Evolutionary conservation across 2,329 filamentous ascomycete species (phyloP).

Genomic region (Nemania abortiva): DNA sequence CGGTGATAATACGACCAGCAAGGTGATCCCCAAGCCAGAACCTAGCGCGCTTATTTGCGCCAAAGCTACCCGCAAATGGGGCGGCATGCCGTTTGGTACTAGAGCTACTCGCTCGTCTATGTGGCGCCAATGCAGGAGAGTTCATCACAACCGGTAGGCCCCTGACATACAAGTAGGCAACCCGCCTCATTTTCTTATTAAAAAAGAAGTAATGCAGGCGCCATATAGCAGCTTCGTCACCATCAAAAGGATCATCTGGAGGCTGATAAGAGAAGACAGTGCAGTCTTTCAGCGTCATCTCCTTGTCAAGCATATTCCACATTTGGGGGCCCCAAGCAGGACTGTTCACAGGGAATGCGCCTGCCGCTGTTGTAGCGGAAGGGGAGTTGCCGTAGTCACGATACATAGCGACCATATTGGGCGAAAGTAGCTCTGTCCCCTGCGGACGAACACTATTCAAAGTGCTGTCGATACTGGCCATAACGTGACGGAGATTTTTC

Average conservation of each 20-base stretch:
- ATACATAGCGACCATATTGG: constrained; percentile 57
- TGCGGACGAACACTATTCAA: constrained; percentile 86
- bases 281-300: constrained; percentile 93
- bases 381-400: constrained; percentile 53
- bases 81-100: constrained; percentile 50
- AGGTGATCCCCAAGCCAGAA: constrained; percentile 86
- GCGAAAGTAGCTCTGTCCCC: constrained; percentile 52
- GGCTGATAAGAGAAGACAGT: constrained; percentile 91
- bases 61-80: constrained; percentile 51
- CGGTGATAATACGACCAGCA: constrained; percentile 60
- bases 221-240: constrained; percentile 94
- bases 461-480: constrained; percentile 88
- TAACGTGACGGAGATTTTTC: constrained; percentile 81
- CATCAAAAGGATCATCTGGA: constrained; percentile 89
- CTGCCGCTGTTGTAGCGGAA: constrained; percentile 53
- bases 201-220: constrained; percentile 98
- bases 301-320: constrained; percentile 92
- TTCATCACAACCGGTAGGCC: constrained; percentile 79
- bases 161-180: constrained; percentile 92
- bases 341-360: constrained; percentile 60
- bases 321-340: constrained; percentile 88
- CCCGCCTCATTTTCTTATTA: constrained; percentile 90
- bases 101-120: constrained; percentile 48
- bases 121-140: constrained; percentile 50
- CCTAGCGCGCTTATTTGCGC: constrained; percentile 82